A percentile compares a stretch with the other conserved stretches of the same genome.
Evolutionary conservation across 176 grass and related monocot genomes (phyloP).

Genomic region (Carex cristatella): DNA sequence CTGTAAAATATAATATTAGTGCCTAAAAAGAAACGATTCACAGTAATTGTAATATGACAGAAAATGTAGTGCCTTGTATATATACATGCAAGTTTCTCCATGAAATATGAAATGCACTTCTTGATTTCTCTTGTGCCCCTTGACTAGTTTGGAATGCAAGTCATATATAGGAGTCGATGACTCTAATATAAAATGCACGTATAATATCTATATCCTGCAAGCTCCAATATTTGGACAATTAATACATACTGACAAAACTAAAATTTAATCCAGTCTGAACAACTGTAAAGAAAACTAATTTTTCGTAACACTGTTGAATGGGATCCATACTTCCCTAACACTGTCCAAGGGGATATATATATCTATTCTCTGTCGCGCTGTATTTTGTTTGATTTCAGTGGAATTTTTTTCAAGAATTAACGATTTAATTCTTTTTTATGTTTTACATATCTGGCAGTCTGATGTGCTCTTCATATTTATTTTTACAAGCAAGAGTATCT

Average conservation of each 20-base stretch:
- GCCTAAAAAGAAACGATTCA: too few relatives aligned
- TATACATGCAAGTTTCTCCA: not conserved
- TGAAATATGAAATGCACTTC: too few relatives aligned
- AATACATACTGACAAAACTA: not conserved
- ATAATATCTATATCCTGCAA: not conserved
- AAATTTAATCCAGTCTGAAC: not conserved
- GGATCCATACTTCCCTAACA: not conserved
- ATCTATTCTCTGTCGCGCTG: not conserved
- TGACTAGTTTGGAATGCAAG: not conserved
- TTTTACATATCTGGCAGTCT: not conserved
- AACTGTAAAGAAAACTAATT: slow-evolving; percentile 6
- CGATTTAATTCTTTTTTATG: not conserved
- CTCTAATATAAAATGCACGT: not conserved
- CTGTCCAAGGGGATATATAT: not conserved
- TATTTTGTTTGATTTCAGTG: not conserved
- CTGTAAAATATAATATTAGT: too few relatives aligned
- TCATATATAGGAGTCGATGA: too few relatives aligned
- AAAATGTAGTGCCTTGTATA: not conserved
- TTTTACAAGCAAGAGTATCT: not conserved
- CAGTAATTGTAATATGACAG: too few relatives aligned
- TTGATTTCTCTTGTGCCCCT: not conserved
- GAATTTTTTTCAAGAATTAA: not conserved
- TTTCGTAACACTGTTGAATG: not conserved
- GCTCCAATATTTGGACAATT: not conserved
- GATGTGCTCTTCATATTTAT: not conserved